A percentile compares a stretch with the other conserved stretches of the same genome.
Evolutionary conservation across 306 rosid species (phyloP).

Genomic region (apple (Malus domestica)): ASM211411v1 NC_041790.1:14769501-14770000

Average conservation of each 20-base stretch:
- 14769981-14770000: not conserved
- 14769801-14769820: not conserved
- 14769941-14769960: not conserved
- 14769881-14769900: not conserved
- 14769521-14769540: no score
- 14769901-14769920: not conserved
- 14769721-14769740: not conserved
- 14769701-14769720: no score
- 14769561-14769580: no score
- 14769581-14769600: no score
- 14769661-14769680: not conserved
- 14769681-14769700: not conserved
- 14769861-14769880: not conserved
- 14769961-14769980: not conserved
- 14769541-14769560: no score
- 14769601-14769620: no score
- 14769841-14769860: not conserved
- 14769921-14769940: not conserved
- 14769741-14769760: no score
- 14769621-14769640: no score
- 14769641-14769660: not conserved
- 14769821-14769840: not conserved
- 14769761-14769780: not conserved
- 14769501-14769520: rapidly evolving
- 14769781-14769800: no score